Base-by-base conservation (phyloP, 1,284 basidiomycete genomes). In the Apiotrichum mycotoxinovorans region DNA sequence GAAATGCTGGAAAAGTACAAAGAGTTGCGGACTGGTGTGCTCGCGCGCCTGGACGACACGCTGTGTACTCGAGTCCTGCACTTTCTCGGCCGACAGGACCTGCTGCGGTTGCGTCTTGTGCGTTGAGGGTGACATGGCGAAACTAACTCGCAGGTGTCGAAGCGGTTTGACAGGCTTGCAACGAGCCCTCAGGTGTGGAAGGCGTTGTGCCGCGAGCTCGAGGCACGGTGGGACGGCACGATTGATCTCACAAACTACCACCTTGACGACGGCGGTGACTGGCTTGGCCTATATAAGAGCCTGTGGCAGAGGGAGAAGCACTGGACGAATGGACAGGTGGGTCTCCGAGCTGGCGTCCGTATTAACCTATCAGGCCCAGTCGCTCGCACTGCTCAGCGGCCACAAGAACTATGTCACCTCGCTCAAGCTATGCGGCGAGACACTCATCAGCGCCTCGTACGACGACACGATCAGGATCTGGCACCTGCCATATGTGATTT, bases 351-450 rank as follows among this genome's bases (percentile, higher is more conserved):
- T 10, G 26, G 18, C 25, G 22, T 33, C 8, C 10, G 18, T 46
- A 5, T 3, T 44, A 33, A 37, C 27, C 5, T 15, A n/a, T 15
- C 78, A 87, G 65, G 87, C 90, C 0, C 90, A 93, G 74, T 82
- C 79, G 17, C 80, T 94, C 41, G 79, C 85, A 14, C 86, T 91
- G 79, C 80, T 94, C 50, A 82, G 84, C 43, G 91, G 90, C 0
- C 91, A 95, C 67, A 89, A 86, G 8, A 89, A 87, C 70, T 94
- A 92, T 71, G 90, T 89, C 63, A 95, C 91, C 0, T 89, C 88
- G 0, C 79, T 95, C 38, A 81, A 91, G 33, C 77, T 94, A 37
- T 81, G 85, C 57, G 89, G 84, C 74, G 72, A 64, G 76, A 72
- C 66, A 8, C 80, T 95, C 38, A 89, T 94, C 61, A 91, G 87